Conservation (phyloP, 495 filamentous ascomycete species). For the Penicillium canescens region DNA sequence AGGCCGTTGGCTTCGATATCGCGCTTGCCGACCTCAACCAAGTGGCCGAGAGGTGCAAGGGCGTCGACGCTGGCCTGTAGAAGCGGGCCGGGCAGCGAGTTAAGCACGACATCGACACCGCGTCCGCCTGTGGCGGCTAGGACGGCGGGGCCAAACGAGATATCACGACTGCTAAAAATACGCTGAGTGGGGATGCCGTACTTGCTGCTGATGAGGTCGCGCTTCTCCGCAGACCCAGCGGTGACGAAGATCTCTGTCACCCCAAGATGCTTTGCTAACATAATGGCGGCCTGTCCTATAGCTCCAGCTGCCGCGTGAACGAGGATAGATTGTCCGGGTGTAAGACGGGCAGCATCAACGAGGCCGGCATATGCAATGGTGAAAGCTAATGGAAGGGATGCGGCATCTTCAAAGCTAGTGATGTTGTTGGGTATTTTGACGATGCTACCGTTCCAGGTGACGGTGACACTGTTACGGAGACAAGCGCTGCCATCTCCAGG, state of each 20-base stretch:
- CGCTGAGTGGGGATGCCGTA: conserved; percentile 53
- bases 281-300: conserved; percentile 62
- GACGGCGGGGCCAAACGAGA: conserved; percentile 38
- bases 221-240: conserved; percentile 53
- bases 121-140: conserved; percentile 41
- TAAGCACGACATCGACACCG: conserved; percentile 58
- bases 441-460: not conserved
- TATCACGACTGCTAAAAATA: conserved; percentile 55
- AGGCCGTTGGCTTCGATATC: conserved; percentile 21
- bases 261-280: conserved; percentile 52
- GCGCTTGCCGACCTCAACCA: conserved; percentile 56
- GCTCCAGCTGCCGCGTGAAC: conserved; percentile 60
- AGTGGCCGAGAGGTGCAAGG: conserved; percentile 46
- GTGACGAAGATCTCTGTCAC: conserved; percentile 58
- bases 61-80: conserved; percentile 41
- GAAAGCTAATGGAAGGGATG: conserved; percentile 9
- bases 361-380: conserved; percentile 4
- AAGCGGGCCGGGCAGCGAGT: conserved; percentile 43
- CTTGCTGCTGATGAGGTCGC: conserved; percentile 45
- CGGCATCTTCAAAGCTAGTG: not conserved
- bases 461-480: not conserved
- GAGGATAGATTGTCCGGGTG: conserved; percentile 32
- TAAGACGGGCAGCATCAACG: not conserved
- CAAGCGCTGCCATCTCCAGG: too few species aligned
- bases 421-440: not conserved